Evolutionary conservation across 2,329 filamentous ascomycete species (phyloP), one percentile per base, ranked within the genome.

Genomic region (Cadophora malorum): DNA sequence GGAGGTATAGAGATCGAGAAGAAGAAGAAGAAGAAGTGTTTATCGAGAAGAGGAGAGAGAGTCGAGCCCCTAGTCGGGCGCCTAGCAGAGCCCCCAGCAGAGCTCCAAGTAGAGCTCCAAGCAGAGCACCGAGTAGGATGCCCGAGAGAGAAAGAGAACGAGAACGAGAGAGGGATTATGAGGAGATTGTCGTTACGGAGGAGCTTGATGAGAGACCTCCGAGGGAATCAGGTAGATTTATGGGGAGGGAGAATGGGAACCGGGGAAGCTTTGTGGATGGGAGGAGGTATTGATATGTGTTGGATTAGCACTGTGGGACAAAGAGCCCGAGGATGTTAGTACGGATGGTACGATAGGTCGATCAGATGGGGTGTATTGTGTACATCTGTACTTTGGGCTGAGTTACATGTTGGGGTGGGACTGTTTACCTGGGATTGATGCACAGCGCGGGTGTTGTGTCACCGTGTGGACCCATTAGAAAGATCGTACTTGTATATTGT

Each of bases 111-210:
- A 31, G 49, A 25, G 33, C 28, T 31, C 50, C 49, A 19, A 64
- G 50, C n/a, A 38, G 52, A 10, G 33, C 28, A 21, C 50, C 50
- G 19, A 64, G 63, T 33, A 28, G 52, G 23, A 38, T 59, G 23
- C 56, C 56, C 19, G 33, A 25, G 14, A 55, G 52, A 7, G 28
- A 21, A 21, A 47, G 41, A 45, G 41, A 14, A 14, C 6, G 62
- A 28, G 62, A 52, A n/a, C 19, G 62, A 8, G 62, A 64, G 25
- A 56, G 23, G 19, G 63, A 47, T 31, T 45, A 64, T 33, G 63
- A 56, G 1, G 63, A 64, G n/a, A 64, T 64, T 33, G 50, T 64
- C 25, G 63, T 64, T 9, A 64, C 52, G 7, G 63, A 64, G 23
- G 63, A 64, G 35, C 21, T 33, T 25, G 25, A 41, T 28, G 23